Percentiles rank a stretch among this genome's conserved stretches.
Evolutionary conservation across 306 rosid genomes (phyloP).

Genomic region (Dryas octopetala): DNA sequence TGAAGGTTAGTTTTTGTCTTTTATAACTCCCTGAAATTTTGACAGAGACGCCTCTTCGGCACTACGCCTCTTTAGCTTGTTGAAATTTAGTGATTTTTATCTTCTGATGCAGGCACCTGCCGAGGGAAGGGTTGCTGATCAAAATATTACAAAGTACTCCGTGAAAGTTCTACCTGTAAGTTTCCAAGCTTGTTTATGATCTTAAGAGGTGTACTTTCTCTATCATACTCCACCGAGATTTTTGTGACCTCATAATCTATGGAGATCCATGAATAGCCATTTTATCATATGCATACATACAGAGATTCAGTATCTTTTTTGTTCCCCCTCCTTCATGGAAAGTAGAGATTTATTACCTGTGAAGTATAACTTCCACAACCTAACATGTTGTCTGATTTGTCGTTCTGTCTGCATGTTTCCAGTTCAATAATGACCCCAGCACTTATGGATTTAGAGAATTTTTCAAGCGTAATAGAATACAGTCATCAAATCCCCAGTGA

Average conservation of each 20-base stretch:
- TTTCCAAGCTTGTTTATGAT: conserved; percentile 16
- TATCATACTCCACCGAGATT: background rate
- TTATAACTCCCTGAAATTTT: background rate
- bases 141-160: conserved; percentile 68
- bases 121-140: conserved; percentile 72
- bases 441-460: conserved; percentile 88
- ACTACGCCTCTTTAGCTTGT: background rate
- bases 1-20: background rate
- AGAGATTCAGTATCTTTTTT: background rate
- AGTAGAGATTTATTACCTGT: background rate
- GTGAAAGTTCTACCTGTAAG: conserved; percentile 93
- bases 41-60: background rate
- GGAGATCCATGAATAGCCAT: background rate
- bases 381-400: conserved; percentile 2
- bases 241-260: background rate
- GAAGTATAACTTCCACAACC: background rate
- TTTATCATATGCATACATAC: background rate
- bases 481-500: conserved; percentile 45
- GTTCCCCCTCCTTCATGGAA: background rate
- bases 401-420: conserved; percentile 31
- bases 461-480: conserved; percentile 73
- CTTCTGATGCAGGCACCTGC: conserved; percentile 49
- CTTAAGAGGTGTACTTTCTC: background rate
- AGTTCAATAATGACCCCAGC: conserved; percentile 76
- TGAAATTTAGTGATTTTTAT: background rate